These are phyloP conservation scores for Thelonectria olida DNA, from an alignment of 2,329 filamentous ascomycete genomes.

Conservation along the genomic window DNA sequence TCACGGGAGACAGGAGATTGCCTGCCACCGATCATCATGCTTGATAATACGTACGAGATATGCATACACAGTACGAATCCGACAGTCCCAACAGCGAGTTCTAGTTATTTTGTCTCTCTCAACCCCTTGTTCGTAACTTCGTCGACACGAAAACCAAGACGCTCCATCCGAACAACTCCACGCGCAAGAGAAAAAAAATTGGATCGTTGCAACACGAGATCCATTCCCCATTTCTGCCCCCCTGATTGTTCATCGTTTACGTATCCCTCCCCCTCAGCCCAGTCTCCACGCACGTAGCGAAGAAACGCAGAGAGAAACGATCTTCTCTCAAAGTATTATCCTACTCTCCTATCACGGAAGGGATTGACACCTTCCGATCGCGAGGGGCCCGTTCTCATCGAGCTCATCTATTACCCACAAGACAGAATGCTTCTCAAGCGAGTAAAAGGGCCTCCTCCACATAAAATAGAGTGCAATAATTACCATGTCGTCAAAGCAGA, in stretches of 20 bases:
- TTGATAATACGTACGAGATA: neutral
- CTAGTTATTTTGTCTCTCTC: too few relatives aligned
- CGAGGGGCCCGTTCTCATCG: slow-evolving; percentile 19
- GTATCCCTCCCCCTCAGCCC: neutral
- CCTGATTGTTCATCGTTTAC: slow-evolving; percentile 10
- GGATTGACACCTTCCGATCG: slow-evolving; percentile 34
- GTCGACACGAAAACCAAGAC: neutral
- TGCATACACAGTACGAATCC: neutral
- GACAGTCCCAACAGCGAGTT: neutral
- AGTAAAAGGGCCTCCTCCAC: neutral
- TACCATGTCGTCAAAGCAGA: neutral
- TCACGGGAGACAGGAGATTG: neutral
- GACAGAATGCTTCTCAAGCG: neutral
- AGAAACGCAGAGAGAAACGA: slow-evolving; percentile 6
- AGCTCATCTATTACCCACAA: slow-evolving; percentile 5
- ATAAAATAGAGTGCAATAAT: neutral
- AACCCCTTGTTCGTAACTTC: too few relatives aligned
- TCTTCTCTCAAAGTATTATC: slow-evolving; percentile 21
- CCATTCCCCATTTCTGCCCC: slow-evolving; percentile 4
- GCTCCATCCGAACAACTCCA: neutral
- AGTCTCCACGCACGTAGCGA: slow-evolving; percentile 8
- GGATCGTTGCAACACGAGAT: slow-evolving; percentile 10
- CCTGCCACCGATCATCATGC: neutral
- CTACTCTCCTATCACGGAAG: slow-evolving; percentile 30
- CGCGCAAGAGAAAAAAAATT: slow-evolving; percentile 6